Base-by-base conservation (phyloP, 352 stramenopile species). In the Pythium coloratum region DNA sequence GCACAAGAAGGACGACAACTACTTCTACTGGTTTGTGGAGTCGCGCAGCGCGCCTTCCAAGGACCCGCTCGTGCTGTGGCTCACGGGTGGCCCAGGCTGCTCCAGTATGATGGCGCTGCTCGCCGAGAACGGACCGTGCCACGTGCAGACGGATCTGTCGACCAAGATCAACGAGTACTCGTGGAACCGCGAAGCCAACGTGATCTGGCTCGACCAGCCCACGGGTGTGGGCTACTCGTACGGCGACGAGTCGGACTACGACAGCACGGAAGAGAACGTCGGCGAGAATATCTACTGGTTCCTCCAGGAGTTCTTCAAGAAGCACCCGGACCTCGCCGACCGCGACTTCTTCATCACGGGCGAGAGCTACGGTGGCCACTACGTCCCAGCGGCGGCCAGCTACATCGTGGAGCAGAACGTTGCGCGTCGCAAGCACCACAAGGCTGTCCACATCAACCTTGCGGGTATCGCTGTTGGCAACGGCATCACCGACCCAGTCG, bases 21-120 rank as follows among this genome's bases (percentile, higher is more conserved):
- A 90, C 70, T 90, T 90, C 59, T 90, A 90, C 69, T 90, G 81
- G 81, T 87, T 73, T 54, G 72, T 86, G 20, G 76, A 90, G 66
- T 87, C 81, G 12, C 68, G 69, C 24, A 76, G 62, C 16, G 50
- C 71, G 12, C 69, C 77, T 1, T 49, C 20, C 5, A 78, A 71
- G 32, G 81, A 87, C 30, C 77, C 81, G 24, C 57, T 90, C 1
- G 56, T 90, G 13, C 44, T 90, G n/a, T 90, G 81, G 81, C 73
- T 90, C 42, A 81, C 79, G 8, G 79, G 81, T 12, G 81, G 81
- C 7, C 81, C 81, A 10, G 81, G 79, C 0, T 71, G 53, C 40
- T 73, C 66, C 12, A 77, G 77, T 53, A 74, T 73, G 30, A 76
- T 79, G 28, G 80, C 69, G 0, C 8, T 90, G 44, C 66, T 90